A percentile compares a stretch with the other conserved stretches of the same genome.
Conservation (phyloP, 2,329 filamentous ascomycete genomes). For the Sclerotiophoma versabilis region DNA sequence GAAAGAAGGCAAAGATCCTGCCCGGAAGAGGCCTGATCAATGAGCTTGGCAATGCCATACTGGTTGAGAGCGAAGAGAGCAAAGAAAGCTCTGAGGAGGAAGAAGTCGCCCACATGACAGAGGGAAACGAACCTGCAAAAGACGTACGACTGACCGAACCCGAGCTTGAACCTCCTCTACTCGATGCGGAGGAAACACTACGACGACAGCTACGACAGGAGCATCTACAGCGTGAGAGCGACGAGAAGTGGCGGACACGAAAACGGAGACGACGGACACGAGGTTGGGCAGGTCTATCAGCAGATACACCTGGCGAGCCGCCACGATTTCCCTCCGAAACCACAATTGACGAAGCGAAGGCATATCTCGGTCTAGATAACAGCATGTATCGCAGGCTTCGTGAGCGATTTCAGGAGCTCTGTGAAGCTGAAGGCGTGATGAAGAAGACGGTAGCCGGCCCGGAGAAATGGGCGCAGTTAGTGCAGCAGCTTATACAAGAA, state of each 20-base stretch:
- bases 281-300: slow-evolving; percentile 71
- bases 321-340: slow-evolving; percentile 83
- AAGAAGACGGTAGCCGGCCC: slow-evolving; percentile 80
- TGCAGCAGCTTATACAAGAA: slow-evolving; percentile 70
- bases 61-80: slow-evolving; percentile 30
- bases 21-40: slow-evolving; percentile 32
- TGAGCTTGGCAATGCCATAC: slow-evolving; percentile 39
- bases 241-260: slow-evolving; percentile 66
- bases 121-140: slow-evolving; percentile 4
- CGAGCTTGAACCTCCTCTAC: slow-evolving; percentile 12
- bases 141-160: slow-evolving; percentile 11
- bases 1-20: slow-evolving; percentile 21
- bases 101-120: neutral
- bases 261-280: slow-evolving; percentile 74
- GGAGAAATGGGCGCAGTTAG: slow-evolving; percentile 75
- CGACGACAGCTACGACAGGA: slow-evolving; percentile 40
- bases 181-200: slow-evolving; percentile 34
- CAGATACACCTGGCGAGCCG: slow-evolving; percentile 71
- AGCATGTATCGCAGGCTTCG: slow-evolving; percentile 70
- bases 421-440: slow-evolving; percentile 68
- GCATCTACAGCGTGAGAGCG: slow-evolving; percentile 64
- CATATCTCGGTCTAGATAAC: slow-evolving; percentile 70
- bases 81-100: slow-evolving; percentile 24
- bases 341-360: slow-evolving; percentile 79
- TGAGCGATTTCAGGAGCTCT: slow-evolving; percentile 73